phyloP scores from a whole-genome alignment of 805 yeast genomes.

The Teunomyces aglyptinius region DNA sequence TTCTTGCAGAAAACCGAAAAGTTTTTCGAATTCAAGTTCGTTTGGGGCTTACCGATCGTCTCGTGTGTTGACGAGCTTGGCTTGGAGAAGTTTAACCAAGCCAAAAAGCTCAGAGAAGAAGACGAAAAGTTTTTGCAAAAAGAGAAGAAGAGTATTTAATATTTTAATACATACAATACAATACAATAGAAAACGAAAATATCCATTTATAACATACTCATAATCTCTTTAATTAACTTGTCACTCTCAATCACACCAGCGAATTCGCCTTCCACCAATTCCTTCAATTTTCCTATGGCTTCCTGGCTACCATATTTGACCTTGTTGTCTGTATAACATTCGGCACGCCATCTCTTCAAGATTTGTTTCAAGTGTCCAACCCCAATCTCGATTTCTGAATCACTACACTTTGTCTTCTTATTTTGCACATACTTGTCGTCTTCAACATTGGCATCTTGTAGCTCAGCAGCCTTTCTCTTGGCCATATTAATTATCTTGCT shows the following conservation, averaged over 20 bases:
- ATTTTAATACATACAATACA: slow-evolving; percentile 7
- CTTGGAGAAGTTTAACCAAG: slow-evolving; percentile 16
- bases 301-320: slow-evolving; percentile 31
- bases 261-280: slow-evolving; percentile 27
- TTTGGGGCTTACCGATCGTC: slow-evolving; percentile 41
- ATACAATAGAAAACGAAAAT: neutral
- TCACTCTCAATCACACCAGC: slow-evolving; percentile 21
- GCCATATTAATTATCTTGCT: slow-evolving; percentile 90
- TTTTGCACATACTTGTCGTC: slow-evolving; percentile 41
- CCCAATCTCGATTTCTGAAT: slow-evolving; percentile 55
- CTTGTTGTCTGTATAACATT: slow-evolving; percentile 32
- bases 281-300: slow-evolving; percentile 38
- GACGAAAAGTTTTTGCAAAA: slow-evolving; percentile 3
- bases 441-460: slow-evolving; percentile 56
- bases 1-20: slow-evolving; percentile 58
- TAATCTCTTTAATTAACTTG: slow-evolving; percentile 46
- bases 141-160: slow-evolving; percentile 13
- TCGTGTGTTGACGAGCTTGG: slow-evolving; percentile 23
- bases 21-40: slow-evolving; percentile 58
- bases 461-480: slow-evolving; percentile 85
- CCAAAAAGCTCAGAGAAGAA: slow-evolving; percentile 15
- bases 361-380: slow-evolving; percentile 47
- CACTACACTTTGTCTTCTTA: slow-evolving; percentile 51
- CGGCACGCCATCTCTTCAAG: slow-evolving; percentile 53
- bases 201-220: slow-evolving; percentile 29